Evolutionary conservation across 176 grass and related monocot species (phyloP), one percentile per base, ranked within the genome.

Genomic region (Triticum aestivum): DNA sequence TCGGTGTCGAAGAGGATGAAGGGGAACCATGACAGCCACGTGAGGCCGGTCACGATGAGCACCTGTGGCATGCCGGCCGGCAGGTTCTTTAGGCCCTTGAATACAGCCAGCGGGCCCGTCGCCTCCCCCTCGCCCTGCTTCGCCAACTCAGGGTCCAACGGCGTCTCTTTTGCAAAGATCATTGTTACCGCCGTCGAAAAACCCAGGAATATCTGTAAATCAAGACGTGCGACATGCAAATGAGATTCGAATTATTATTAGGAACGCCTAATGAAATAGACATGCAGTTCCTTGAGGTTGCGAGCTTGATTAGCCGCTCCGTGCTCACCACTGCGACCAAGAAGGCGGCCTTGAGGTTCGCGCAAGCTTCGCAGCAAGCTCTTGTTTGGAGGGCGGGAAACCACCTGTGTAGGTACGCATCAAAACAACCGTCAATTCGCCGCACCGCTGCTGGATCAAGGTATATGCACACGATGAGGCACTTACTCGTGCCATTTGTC

Each of bases 1-100:
- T 98, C 96, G 35, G 96, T 98, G 85, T 98, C 93, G 30, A 96
- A 98, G 44, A 98, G 90, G 88, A 94, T 92, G 86, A 96, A 95
- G 2, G 93, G 96, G 79, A 98, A 96, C 93, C 93, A 98, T 0
- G 96, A 88, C 2, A 98, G 65, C 96, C 93, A 98, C 15, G 93
- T 95, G 38, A 98, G 90, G n/a, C 73, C 83, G 3, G 93, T 95
- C 52, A 95, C 90, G 52, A 96, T 42, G 67, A 95, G 93, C 75
- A 98, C 93, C 6, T 89, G 88, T 30, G 82, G 52, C 93, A 98
- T 95, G 30, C 96, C 96, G 0, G 63, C 3, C 4, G 93, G 96
- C 14, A 98, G 86, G 81, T 95, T 92, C 81, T 88, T 94, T 58
- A 98, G 76, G 75, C 86, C 85, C 44, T 78, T 61, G 34, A 97